phyloP scores from a whole-genome alignment of 1,284 basidiomycete species.

The Hypsizygus ulmarius region DNA sequence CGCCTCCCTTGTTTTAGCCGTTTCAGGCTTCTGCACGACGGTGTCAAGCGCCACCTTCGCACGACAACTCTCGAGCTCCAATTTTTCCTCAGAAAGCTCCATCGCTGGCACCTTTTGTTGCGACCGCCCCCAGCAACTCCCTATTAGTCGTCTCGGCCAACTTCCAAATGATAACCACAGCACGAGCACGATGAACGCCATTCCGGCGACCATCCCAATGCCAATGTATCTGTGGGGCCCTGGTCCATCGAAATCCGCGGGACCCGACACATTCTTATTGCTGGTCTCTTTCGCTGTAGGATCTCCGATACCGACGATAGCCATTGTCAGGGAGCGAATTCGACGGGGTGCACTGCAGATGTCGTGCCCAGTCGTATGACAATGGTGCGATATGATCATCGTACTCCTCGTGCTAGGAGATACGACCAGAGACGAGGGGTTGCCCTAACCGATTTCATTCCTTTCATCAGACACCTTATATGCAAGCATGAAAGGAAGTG shows the following conservation, averaged over 20 bases:
- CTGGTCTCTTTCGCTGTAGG: conserved; percentile 20
- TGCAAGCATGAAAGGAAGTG: conserved; percentile 19
- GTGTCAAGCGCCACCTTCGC: conserved; percentile 13
- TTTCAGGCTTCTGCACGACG: conserved; percentile 15
- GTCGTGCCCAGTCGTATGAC: conserved; percentile 7
- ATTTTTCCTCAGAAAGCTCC: conserved; percentile 2
- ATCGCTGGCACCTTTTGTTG: conserved; percentile 1
- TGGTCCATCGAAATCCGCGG: conserved; percentile 24
- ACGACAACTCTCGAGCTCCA: not conserved
- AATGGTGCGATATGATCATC: conserved; percentile 27
- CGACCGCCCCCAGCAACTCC: conserved; percentile 13
- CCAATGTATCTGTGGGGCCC: conserved; percentile 44
- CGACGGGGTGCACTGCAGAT: conserved; percentile 14
- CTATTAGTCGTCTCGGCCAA: conserved; percentile 25
- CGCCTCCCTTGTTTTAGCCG: conserved; percentile 1
- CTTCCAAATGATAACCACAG: conserved; percentile 30
- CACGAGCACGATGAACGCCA: conserved; percentile 28
- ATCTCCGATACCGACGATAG: conserved; percentile 22
- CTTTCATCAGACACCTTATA: conserved; percentile 9
- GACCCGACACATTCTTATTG: conserved; percentile 16
- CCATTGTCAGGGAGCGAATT: conserved; percentile 20
- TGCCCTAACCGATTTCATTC: not conserved
- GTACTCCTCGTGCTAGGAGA: not conserved
- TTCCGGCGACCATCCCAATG: conserved; percentile 35
- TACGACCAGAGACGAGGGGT: not conserved